A percentile compares a stretch with the other conserved stretches of the same genome.
These are phyloP conservation scores for Cryptococcus sp. DNA, from an alignment of 1,284 basidiomycete species.

Conservation along the genomic window DNA sequence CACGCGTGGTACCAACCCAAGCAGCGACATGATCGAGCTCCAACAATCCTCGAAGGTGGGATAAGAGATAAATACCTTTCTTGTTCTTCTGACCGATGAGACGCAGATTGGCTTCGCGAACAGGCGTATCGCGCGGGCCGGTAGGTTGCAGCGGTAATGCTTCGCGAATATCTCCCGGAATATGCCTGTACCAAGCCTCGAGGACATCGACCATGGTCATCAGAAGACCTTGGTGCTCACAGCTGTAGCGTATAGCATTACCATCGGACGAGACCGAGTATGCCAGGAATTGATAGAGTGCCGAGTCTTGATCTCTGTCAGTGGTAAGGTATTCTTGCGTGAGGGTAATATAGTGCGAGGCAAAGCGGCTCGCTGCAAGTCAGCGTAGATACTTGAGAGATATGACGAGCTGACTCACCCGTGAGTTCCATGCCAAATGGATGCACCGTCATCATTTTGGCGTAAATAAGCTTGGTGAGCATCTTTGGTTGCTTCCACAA, in stretches of 20 bases:
- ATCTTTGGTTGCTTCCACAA: conserved; percentile 44
- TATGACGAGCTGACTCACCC: conserved; percentile 54
- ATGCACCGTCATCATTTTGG: conserved; percentile 12
- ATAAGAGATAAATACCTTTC: conserved; percentile 55
- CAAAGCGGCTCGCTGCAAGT: too few species aligned
- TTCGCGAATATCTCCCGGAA: conserved; percentile 66
- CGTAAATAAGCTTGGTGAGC: conserved; percentile 41
- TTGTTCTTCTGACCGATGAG: neutral
- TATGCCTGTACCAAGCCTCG: conserved; percentile 81
- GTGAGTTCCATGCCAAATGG: neutral
- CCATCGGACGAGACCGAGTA: conserved; percentile 87
- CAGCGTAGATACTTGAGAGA: too few species aligned
- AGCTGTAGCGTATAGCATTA: too few species aligned
- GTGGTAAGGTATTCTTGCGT: conserved; percentile 85
- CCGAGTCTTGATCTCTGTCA: conserved; percentile 80
- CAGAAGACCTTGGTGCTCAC: conserved; percentile 65
- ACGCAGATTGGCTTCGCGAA: neutral
- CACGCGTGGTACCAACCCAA: conserved; percentile 63
- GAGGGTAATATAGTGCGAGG: conserved; percentile 76
- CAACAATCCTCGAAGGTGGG: conserved; percentile 64
- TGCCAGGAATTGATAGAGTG: conserved; percentile 85
- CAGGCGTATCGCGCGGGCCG: conserved; percentile 21
- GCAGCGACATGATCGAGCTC: conserved; percentile 67
- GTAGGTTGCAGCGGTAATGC: conserved; percentile 51
- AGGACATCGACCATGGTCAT: conserved; percentile 73